A percentile compares a stretch with the other conserved stretches of the same genome.
Evolutionary conservation across 139 green algal species (phyloP).

Genomic region (Eudorina sp.): DNA sequence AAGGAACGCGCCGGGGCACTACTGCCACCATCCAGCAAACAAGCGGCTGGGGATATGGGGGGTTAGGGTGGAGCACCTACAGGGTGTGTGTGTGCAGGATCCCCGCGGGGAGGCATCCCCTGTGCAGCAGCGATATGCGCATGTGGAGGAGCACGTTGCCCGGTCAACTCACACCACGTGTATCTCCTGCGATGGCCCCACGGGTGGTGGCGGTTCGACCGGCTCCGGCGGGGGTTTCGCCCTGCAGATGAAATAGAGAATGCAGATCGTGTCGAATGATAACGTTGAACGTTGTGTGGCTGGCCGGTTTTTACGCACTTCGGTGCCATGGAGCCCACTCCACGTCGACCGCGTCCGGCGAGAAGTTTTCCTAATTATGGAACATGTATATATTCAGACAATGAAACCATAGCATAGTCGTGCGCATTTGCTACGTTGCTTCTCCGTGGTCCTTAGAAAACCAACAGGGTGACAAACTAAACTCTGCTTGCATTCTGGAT

Average conservation of each 20-base stretch:
- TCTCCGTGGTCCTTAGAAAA: slow-evolving; percentile 15
- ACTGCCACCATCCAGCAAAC: too few species aligned
- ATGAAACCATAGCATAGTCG: too few species aligned
- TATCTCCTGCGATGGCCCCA: slow-evolving; percentile 20
- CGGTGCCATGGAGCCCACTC: slow-evolving; percentile 1
- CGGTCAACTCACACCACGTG: slow-evolving; percentile 35
- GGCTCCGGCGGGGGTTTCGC: background rate
- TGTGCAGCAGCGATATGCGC: too few species aligned
- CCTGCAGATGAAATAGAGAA: slow-evolving; percentile 9
- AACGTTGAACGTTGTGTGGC: background rate
- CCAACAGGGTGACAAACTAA: too few species aligned
- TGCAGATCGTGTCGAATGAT: background rate
- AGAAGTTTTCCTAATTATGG: background rate
- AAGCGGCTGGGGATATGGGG: too few species aligned
- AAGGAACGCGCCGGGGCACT: too few species aligned
- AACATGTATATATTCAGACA: background rate
- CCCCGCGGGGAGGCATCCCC: too few species aligned
- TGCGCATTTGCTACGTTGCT: too few species aligned
- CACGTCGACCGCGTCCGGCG: background rate
- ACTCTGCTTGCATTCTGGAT: too few species aligned
- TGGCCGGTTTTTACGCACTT: background rate
- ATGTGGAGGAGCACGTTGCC: too few species aligned
- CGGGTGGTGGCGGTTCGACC: background rate
- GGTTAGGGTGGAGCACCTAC: too few species aligned
- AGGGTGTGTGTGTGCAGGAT: too few species aligned